Base-by-base conservation (phyloP, 208 protist genomes). In the Leishmania guyanensis region DNA sequence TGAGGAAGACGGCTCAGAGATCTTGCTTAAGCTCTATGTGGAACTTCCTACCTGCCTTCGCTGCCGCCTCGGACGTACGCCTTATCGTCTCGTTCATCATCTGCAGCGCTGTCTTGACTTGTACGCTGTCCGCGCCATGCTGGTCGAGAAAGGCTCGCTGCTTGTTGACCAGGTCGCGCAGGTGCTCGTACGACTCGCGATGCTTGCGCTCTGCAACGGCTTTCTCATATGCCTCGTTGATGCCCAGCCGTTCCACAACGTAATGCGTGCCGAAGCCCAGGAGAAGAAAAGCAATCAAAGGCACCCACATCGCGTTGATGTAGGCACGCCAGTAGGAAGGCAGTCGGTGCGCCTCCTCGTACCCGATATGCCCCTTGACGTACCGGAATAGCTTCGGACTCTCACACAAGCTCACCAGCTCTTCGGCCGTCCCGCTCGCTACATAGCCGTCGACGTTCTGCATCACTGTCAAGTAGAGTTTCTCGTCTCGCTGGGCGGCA, bases 351-450 rank as follows among this genome's bases (percentile, higher is more conserved):
- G 92, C 62, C 69, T 92, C 90, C 36, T 86, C 82, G 71, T 93
- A 95, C n/a, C 92, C 92, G 54, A 93, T 85, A 77, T 95, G 92
- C 0, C 84, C 88, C 20, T 71, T 62, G n/a, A 50, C 69, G 65
- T 64, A 69, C 20, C 85, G 86, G 65, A 95, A 95, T 10, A 66
- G 62, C 29, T 77, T 71, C n/a, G 89, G 86, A 53, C 84, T 68
- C 73, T 95, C 92, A 69, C 90, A 92, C 64, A 95, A 75, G 1
- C 78, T 70, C 62, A 95, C 65, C 69, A 95, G 48, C 79, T 79
- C 79, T n/a, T 87, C 84, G 3, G 89, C 89, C 3, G 84, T 74
- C 20, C 89, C 90, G 43, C 33, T 80, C 17, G 80, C 82, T n/a
- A 83, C 77, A 81, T 86, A 94, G 66, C 85, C 84, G 33, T 93